These are phyloP conservation scores for Diplodia corticola DNA, from an alignment of 2,329 filamentous ascomycete species.

Conservation along the genomic window DNA sequence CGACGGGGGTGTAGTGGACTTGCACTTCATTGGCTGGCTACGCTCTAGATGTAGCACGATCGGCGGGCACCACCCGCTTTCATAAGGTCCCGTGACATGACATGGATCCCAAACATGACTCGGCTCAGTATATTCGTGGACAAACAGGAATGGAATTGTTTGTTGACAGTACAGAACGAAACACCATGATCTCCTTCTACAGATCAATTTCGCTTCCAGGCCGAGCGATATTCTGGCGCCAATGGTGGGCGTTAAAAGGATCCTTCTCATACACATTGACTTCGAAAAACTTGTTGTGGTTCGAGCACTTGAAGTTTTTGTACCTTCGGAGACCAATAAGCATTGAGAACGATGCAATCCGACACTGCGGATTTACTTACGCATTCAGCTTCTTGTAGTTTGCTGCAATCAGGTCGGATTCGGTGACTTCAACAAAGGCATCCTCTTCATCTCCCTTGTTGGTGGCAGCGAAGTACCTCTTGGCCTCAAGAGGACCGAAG, in stretches of 20 bases:
- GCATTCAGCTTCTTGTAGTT: conserved; percentile 50
- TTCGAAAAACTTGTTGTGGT: conserved; percentile 52
- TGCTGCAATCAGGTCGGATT: conserved; percentile 42
- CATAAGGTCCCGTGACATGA: not conserved
- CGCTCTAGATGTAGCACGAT: not conserved
- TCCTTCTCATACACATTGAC: conserved; percentile 53
- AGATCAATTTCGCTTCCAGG: conserved; percentile 45
- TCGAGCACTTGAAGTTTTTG: conserved; percentile 50
- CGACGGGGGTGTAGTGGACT: not conserved
- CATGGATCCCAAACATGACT: not conserved
- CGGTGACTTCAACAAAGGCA: conserved; percentile 39
- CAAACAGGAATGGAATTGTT: not conserved
- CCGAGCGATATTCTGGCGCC: conserved; percentile 47
- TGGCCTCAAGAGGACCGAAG: conserved; percentile 47
- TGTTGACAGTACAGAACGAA: not conserved
- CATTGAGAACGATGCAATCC: not conserved
- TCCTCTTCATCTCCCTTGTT: conserved; percentile 13
- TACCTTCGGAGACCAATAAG: conserved; percentile 35
- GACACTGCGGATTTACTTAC: conserved; percentile 32
- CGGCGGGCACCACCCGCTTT: not conserved
- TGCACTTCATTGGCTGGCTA: not conserved
- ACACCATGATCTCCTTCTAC: not conserved
- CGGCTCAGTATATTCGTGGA: not conserved
- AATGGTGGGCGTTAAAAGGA: conserved; percentile 48
- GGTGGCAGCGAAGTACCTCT: conserved; percentile 44